Conservation (phyloP, 257 asterid genomes). For the Salvia splendens region DNA sequence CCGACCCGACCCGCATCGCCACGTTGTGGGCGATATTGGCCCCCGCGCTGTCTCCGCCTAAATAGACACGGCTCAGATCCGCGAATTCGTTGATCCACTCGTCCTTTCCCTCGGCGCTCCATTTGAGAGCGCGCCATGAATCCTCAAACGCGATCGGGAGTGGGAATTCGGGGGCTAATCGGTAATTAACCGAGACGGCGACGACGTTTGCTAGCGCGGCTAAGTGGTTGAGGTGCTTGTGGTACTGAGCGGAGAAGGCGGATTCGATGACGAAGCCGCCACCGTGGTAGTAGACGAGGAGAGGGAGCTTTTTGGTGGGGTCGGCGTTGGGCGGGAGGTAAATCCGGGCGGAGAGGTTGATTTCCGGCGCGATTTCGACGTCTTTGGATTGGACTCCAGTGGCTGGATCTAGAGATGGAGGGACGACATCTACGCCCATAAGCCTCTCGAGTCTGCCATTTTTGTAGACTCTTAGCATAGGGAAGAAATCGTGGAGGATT, state of each 20-base stretch:
- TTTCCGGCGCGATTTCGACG: constrained; percentile 39
- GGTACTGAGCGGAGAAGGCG: constrained; percentile 43
- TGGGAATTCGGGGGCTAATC: constrained; percentile 45
- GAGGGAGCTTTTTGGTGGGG: constrained; percentile 43
- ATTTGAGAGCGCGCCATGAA: constrained; percentile 39
- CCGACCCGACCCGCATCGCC: constrained; percentile 45
- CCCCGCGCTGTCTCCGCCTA: constrained; percentile 77
- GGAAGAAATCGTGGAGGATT: constrained; percentile 35
- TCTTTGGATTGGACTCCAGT: constrained; percentile 51
- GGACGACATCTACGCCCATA: neutral
- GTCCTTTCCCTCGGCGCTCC: constrained; percentile 38
- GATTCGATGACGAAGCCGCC: constrained; percentile 50
- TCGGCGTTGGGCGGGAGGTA: constrained; percentile 36
- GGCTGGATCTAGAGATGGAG: constrained; percentile 41
- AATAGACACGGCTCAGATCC: constrained; percentile 45
- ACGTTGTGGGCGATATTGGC: constrained; percentile 52
- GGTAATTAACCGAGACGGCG: constrained; percentile 36
- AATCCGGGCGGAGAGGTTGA: constrained; percentile 43
- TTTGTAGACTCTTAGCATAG: constrained; percentile 35
- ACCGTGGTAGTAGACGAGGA: constrained; percentile 58
- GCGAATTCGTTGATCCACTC: constrained; percentile 50
- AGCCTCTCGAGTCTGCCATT: constrained; percentile 47
- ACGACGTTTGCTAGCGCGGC: constrained; percentile 44
- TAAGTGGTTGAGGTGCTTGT: constrained; percentile 40
- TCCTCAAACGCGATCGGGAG: constrained; percentile 41